Base-by-base conservation (phyloP, 768 basidiomycete species). In the Mycena sanguinolenta region DNA sequence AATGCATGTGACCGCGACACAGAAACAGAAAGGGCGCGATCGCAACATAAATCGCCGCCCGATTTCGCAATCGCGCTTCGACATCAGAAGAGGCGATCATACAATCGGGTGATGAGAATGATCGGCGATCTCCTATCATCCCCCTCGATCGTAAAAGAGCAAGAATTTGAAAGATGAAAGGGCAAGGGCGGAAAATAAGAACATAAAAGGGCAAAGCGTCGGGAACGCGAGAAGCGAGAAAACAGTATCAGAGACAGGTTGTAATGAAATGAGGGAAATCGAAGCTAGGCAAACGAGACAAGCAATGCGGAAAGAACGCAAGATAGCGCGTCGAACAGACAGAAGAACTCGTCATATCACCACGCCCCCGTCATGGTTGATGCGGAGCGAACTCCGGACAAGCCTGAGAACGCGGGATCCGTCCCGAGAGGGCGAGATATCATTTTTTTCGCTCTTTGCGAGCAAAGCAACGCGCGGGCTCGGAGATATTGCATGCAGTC, bases 61-160 rank as follows among this genome's bases (percentile, higher is more conserved):
- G 49, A 25, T 50, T 13, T 23, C 49, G 42, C 7, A 44, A 44
- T 44, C 42, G 16, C 44, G 44, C 44, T 46, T 46, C 19, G 44
- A 42, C 44, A 46, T 46, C 44, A 50, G 46, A 25, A 38, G 38
- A 49, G 42, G n/a, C 59, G 25, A 60, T 44, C 46, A 14, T n/a
- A 28, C 44, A 34, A 38, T 39, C 28, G 17, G 25, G 36, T 28
- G 25, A 49, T 46, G n/a, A n/a, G n/a, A n/a, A n/a, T 32, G 68
- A 69, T 69, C 68, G 68, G 63, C 57, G 68, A 69, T 64, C 57
- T 59, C 61, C 17, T 65, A 46, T 63, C 50, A 52, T n/a, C n/a
- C n/a, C 38, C 59, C 50, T 54, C 28, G 52, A 61, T 61, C 60
- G 30, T 52, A 54, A 63, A 32, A 28, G n/a, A 10, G 21, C 54